Base-by-base conservation (phyloP, 1,284 basidiomycete genomes). In the Sporisorium reilianum region DNA sequence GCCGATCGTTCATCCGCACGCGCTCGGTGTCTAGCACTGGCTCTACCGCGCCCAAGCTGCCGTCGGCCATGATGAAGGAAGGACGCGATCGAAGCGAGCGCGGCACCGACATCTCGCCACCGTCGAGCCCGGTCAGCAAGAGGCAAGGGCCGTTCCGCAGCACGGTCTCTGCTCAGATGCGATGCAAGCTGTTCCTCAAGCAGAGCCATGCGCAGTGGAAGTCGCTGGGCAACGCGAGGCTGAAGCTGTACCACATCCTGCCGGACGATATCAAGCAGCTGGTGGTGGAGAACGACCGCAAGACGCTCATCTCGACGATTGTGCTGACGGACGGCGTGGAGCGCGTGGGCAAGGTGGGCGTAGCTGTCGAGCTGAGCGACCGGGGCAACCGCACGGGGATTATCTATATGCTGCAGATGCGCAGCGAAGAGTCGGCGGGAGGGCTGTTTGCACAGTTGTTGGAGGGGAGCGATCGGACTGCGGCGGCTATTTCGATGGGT, bases 171-270 rank as follows among this genome's bases (percentile, higher is more conserved):
- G 94, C 93, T n/a, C 90, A 94, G 82, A 97, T 97, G 93, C 95
- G 96, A 85, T 98, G 96, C 89, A 98, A 99, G 86, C 91, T 98
- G 34, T 99, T 98, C 87, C 87, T 97, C 58, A 92, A 99, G 85
- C 94, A 97, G 82, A 90, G 93, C 41, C 95, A 98, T 84, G 91
- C 91, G 25, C 94, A 97, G 85, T 99, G 97, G 97, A 99, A 97
- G 87, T 91, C 93, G 2, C 87, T 99, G 41, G 97, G 97, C 2
- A 88, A 91, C 12, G 94, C 93, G 7, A 91, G 91, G 79, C 88
- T 99, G 69, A 95, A 93, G 84, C 87, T 98, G 51, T 99, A 94
- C 85, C 86, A 87, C 51, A 89, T 90, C 58, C 87, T 89, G 65
- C 93, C 93, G 26, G 92, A 91, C 32, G 93, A 94, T 78, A 87